Base-by-base conservation (phyloP, 768 basidiomycete genomes). In the Suillus plorans region DNA sequence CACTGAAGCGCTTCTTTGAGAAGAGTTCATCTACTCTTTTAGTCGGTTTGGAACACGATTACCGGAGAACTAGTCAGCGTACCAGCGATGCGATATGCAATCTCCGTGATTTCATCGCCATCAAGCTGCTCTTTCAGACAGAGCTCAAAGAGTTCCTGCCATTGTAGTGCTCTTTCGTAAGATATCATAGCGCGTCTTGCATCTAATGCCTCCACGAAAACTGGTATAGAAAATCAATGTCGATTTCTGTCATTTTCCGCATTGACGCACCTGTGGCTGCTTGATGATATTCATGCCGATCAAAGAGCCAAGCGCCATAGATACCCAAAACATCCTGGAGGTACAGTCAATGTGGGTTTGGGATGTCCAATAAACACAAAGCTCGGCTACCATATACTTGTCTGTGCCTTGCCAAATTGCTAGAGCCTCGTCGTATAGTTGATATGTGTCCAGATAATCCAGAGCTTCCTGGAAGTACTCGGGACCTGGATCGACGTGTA, bases 111-210 rank as follows among this genome's bases (percentile, higher is more conserved):
- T 52, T 91, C 88, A 14, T 89, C 87, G 36, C 78, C 77, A 0
- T 81, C 64, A 12, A 86, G 69, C 2, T 82, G 77, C 57, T 85
- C 81, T 34, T 80, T 80, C 25, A 84, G 69, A 3, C 91, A 91
- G 34, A 97, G 79, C 31, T 92, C 88, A 74, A 99, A 98, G 0
- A 97, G 80, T 68, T 96, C 94, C 70, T 91, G 89, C 97, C 97
- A 99, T 62, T 91, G 86, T 39, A 94, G 79, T 0, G 91, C 91
- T 63, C 89, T 90, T 75, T 98, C 96, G 70, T 95, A 88, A 0
- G 96, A 89, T 10, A 90, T 81, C 85, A 99, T 88, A 1, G 96
- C 94, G 66, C 94, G 95, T 5, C 81, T 72, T 1, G 80, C 77
- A 61, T 85, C 81, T 5, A 77, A 74, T 9, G 91, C 93, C 67